These are phyloP conservation scores for Microdochium paspali DNA, from an alignment of 2,329 filamentous ascomycete species.

Conservation along the genomic window DNA sequence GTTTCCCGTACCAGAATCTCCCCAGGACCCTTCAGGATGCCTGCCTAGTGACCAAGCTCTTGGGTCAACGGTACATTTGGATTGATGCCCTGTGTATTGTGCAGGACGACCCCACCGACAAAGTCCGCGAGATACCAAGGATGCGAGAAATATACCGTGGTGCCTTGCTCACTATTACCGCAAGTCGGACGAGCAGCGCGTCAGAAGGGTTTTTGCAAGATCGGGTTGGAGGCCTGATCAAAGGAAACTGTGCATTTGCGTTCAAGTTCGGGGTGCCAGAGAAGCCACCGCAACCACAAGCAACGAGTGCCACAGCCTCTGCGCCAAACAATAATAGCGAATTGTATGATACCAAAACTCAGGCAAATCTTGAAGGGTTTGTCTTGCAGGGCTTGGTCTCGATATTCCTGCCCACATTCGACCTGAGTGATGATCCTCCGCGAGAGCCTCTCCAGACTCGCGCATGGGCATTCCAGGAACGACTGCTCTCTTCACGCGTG, in stretches of 20 bases:
- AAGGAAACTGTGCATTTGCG: background rate
- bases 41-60: slow-evolving; percentile 12
- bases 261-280: background rate
- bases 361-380: background rate
- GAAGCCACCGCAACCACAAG: background rate
- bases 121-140: slow-evolving; percentile 11
- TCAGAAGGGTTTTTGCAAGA: background rate
- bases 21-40: slow-evolving; percentile 16
- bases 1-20: slow-evolving; percentile 1
- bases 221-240: background rate
- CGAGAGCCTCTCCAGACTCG: slow-evolving; percentile 1
- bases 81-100: slow-evolving; percentile 21
- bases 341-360: no score
- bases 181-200: background rate
- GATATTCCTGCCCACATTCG: background rate
- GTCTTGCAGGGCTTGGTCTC: background rate
- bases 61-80: slow-evolving; percentile 18
- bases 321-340: no score
- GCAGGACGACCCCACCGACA: slow-evolving; percentile 16
- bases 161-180: slow-evolving; percentile 9
- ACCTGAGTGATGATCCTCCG: background rate
- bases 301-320: background rate
- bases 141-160: slow-evolving; percentile 11
- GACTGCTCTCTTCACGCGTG: slow-evolving; percentile 4
- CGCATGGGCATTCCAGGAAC: slow-evolving; percentile 6